Conservation (phyloP, 176 grass and related monocot species). For the Eragrostis nindensis region DNA sequence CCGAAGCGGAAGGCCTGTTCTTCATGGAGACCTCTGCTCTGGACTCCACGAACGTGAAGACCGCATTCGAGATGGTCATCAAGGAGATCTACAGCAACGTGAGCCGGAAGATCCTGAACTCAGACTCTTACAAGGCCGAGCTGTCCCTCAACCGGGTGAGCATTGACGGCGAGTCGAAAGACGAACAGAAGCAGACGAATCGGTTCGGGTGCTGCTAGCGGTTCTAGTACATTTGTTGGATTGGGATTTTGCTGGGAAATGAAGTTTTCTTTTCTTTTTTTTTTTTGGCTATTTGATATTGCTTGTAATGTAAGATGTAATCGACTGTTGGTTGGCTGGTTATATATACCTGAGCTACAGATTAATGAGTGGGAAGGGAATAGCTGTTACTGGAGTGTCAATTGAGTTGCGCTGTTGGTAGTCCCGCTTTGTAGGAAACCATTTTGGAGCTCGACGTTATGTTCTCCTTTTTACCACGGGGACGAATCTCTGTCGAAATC, state of each 20-base stretch:
- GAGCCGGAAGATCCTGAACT: constrained; percentile 83
- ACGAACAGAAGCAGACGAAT: constrained; percentile 60
- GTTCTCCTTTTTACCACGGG: neutral
- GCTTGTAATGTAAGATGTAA: constrained; percentile 61
- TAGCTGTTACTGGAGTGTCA: constrained; percentile 24
- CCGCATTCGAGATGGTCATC: constrained; percentile 77
- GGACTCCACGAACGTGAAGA: constrained; percentile 77
- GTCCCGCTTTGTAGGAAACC: neutral
- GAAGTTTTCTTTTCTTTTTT: neutral
- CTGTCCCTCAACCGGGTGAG: constrained; percentile 80
- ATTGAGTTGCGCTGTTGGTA: neutral
- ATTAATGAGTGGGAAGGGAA: constrained; percentile 31
- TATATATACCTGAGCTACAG: constrained; percentile 36
- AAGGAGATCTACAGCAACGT: constrained; percentile 86
- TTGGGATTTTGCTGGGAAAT: constrained; percentile 32
- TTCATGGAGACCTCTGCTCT: constrained; percentile 95
- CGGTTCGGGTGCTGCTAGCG: constrained; percentile 74
- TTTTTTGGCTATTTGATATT: constrained; percentile 7
- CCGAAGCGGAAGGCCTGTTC: constrained; percentile 79
- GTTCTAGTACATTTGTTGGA: constrained; percentile 45
- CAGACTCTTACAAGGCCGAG: constrained; percentile 77
- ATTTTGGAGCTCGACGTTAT: neutral
- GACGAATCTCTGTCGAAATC: neutral
- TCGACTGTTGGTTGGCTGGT: constrained; percentile 30
- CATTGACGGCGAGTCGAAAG: constrained; percentile 57